phyloP scores from a whole-genome alignment of 495 filamentous ascomycete species.

The Eremomyces bilateralis region DNA sequence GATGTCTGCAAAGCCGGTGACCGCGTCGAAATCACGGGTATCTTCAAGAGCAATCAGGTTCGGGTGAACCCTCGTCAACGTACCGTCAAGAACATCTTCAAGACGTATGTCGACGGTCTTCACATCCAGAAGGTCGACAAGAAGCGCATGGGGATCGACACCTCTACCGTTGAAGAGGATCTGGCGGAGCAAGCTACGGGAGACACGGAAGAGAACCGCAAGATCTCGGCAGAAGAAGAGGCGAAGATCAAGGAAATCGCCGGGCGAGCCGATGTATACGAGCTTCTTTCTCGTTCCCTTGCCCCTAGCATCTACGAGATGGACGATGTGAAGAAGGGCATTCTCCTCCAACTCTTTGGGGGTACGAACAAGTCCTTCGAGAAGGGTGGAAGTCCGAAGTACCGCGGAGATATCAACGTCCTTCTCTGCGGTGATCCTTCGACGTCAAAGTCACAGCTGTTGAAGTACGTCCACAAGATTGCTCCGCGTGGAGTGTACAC shows the following conservation, averaged over 20 bases:
- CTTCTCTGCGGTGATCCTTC: constrained; percentile 93
- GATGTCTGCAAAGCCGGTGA: constrained; percentile 97
- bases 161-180: constrained; percentile 72
- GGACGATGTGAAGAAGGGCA: constrained; percentile 98
- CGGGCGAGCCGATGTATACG: constrained; percentile 70
- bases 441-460: constrained; percentile 82
- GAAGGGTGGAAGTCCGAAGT: constrained; percentile 84
- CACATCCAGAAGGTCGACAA: constrained; percentile 95
- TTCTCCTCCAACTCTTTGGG: constrained; percentile 86
- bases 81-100: constrained; percentile 83
- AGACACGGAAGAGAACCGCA: constrained; percentile 60
- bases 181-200: constrained; percentile 52
- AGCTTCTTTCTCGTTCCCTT: constrained; percentile 75
- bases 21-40: constrained; percentile 84
- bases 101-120: constrained; percentile 88
- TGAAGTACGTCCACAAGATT: constrained; percentile 92
- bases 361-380: constrained; percentile 98
- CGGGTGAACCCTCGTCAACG: constrained; percentile 88
- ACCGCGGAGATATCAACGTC: constrained; percentile 93
- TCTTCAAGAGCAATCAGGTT: constrained; percentile 85
- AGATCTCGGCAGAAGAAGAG: constrained; percentile 75
- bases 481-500: constrained; percentile 94
- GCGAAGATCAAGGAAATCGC: constrained; percentile 70
- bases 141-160: constrained; percentile 77
- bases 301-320: constrained; percentile 93